Base-by-base conservation (phyloP, 2,329 filamentous ascomycete genomes). In the Talaromyces sp. region DNA sequence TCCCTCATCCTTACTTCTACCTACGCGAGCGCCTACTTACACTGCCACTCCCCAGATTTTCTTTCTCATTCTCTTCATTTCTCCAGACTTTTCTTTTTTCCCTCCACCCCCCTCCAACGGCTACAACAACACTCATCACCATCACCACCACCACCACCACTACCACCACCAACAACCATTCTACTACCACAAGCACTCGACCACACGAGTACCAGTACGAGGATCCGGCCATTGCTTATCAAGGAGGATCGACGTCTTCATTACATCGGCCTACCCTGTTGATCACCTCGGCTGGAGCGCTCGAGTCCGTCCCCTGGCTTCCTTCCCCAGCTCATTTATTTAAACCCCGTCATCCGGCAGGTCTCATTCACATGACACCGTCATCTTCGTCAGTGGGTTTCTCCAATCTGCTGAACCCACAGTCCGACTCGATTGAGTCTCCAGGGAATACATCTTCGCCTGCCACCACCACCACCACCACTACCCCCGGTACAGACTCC, bases 361-460 rank as follows among this genome's bases (percentile, higher is more conserved):
- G 63, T 60, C 68, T 65, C 65, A n/a, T 71, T 87, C 86, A 88
- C 84, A 91, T 91, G 88, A 88, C 90, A 84, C 86, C 86, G 78
- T 83, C 86, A 82, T 83, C 84, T 72, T 89, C 88, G 69, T 86
- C 87, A 76, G 86, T 89, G 79, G 87, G 89, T 83, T 89, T 91
- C 78, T 86, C 85, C 75, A 89, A 86, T 83, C 85, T 91, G 75
- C 84, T 91, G 73, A 91, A 90, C 73, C 87, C 87, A 55, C 33
- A 55, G 11, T 33, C 61, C 18, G 57, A 59, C 58, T 42, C 62
- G 46, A n/a, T 62, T 28, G 33, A 54, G n/a, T 37, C 50, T 5
- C 21, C 50, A 8, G 50, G 14, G 4, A 54, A 37, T 11, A 54
- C 28, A 23, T 35, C 50, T 54, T 54, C 50, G 14, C 31, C 50